phyloP scores from a whole-genome alignment of 1,284 basidiomycete species.

The Pholiota adiposa region DNA sequence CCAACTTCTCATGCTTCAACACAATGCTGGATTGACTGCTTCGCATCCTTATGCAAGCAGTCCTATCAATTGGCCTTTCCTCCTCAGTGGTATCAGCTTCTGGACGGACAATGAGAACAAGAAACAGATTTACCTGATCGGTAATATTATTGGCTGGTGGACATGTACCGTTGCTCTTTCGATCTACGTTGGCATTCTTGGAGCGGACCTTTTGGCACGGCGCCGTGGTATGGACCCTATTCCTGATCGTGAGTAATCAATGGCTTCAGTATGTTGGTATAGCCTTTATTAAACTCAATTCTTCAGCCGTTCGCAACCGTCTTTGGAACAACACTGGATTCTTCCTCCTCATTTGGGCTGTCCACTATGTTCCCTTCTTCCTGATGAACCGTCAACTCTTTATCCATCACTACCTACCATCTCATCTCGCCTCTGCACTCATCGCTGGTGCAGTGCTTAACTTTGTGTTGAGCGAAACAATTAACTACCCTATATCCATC shows the following conservation, averaged over 20 bases:
- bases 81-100: conserved; percentile 94
- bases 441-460: conserved; percentile 92
- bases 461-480: conserved; percentile 89
- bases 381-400: conserved; percentile 97
- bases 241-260: conserved; percentile 71
- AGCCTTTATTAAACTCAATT: conserved; percentile 10
- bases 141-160: conserved; percentile 97
- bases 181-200: conserved; percentile 88
- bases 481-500: conserved; percentile 91
- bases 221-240: conserved; percentile 87
- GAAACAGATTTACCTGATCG: conserved; percentile 96
- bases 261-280: conserved; percentile 4
- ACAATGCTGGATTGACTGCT: conserved; percentile 95
- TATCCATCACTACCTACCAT: conserved; percentile 97
- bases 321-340: conserved; percentile 96
- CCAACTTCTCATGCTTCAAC: conserved; percentile 95
- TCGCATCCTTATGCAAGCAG: conserved; percentile 94
- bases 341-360: conserved; percentile 93
- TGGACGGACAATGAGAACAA: conserved; percentile 89
- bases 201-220: conserved; percentile 88
- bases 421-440: conserved; percentile 89
- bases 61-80: conserved; percentile 98
- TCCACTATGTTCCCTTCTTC: conserved; percentile 98
- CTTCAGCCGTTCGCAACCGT: conserved; percentile 83
- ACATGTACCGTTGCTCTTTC: conserved; percentile 84